These are phyloP conservation scores for Pisolithus microcarpus DNA, from an alignment of 768 basidiomycete genomes.

Conservation along the genomic window DNA sequence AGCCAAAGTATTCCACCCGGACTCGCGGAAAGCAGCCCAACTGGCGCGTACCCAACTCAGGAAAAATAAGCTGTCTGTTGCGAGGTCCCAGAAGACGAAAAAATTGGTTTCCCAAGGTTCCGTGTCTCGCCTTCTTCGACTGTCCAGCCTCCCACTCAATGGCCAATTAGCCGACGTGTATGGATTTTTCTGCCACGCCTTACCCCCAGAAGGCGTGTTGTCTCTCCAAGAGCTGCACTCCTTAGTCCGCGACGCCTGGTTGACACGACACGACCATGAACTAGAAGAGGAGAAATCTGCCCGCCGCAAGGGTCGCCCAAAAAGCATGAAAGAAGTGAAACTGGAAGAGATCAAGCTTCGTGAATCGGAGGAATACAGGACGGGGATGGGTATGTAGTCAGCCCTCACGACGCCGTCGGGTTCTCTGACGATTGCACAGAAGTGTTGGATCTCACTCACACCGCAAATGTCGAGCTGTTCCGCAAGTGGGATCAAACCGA, in stretches of 20 bases:
- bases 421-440: constrained; percentile 36
- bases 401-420: constrained; percentile 1
- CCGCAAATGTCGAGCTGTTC: constrained; percentile 62
- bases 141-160: not conserved
- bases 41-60: constrained; percentile 59
- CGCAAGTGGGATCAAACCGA: constrained; percentile 76
- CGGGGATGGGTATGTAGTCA: constrained; percentile 64
- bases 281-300: constrained; percentile 52
- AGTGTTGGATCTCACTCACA: constrained; percentile 71
- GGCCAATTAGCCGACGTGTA: constrained; percentile 52
- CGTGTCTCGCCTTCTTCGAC: not conserved
- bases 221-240: constrained; percentile 60
- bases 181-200: constrained; percentile 67
- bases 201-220: constrained; percentile 53
- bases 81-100: constrained; percentile 47
- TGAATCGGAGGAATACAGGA: constrained; percentile 68
- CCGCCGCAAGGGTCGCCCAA: constrained; percentile 69
- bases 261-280: constrained; percentile 62
- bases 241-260: constrained; percentile 61
- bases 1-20: constrained; percentile 77
- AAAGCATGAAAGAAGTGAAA: constrained; percentile 57
- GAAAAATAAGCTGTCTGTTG: constrained; percentile 57
- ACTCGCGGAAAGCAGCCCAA: constrained; percentile 78
- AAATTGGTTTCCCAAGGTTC: constrained; percentile 51
- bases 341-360: constrained; percentile 64